These are phyloP conservation scores for Kingdonia uniflora DNA, from an alignment of 164 flowering plant genomes.

Conservation along the genomic window DNA sequence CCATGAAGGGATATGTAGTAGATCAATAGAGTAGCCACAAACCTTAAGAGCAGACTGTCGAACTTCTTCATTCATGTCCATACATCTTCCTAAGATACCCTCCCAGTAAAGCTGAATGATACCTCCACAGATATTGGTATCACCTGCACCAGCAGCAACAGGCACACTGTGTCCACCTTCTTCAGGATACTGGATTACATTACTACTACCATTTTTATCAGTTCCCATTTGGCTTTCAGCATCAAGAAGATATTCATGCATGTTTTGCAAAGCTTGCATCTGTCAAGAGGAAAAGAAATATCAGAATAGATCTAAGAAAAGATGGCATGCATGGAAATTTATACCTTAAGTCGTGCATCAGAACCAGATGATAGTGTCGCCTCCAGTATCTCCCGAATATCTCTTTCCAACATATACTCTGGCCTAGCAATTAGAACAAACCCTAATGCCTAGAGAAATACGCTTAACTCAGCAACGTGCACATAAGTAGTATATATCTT, in stretches of 20 bases:
- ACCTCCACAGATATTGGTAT: constrained; percentile 94
- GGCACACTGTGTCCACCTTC: constrained; percentile 55
- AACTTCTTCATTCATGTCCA: constrained; percentile 72
- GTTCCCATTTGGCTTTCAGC: constrained; percentile 82
- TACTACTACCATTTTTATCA: constrained; percentile 28
- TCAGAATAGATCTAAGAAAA: constrained; percentile 8
- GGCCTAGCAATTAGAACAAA: constrained; percentile 79
- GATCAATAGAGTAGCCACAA: no score
- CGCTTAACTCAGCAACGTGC: constrained; percentile 8
- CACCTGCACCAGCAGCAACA: constrained; percentile 98
- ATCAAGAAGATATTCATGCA: constrained; percentile 88
- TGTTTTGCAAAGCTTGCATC: constrained; percentile 88
- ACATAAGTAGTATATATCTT: not conserved
- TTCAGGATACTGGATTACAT: constrained; percentile 16
- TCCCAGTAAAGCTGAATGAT: constrained; percentile 90
- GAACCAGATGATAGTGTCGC: constrained; percentile 54
- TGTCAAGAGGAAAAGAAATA: constrained; percentile 23
- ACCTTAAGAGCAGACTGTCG: constrained; percentile 89
- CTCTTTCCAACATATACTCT: constrained; percentile 82
- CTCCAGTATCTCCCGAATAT: constrained; percentile 64
- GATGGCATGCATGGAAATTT: not conserved
- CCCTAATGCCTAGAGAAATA: constrained; percentile 66
- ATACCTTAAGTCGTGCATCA: constrained; percentile 79
- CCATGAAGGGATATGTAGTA: no score
- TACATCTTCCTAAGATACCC: constrained; percentile 58